These are phyloP conservation scores for Phytophthora agathidicida DNA, from an alignment of 352 stramenopile genomes.

Conservation along the genomic window DNA sequence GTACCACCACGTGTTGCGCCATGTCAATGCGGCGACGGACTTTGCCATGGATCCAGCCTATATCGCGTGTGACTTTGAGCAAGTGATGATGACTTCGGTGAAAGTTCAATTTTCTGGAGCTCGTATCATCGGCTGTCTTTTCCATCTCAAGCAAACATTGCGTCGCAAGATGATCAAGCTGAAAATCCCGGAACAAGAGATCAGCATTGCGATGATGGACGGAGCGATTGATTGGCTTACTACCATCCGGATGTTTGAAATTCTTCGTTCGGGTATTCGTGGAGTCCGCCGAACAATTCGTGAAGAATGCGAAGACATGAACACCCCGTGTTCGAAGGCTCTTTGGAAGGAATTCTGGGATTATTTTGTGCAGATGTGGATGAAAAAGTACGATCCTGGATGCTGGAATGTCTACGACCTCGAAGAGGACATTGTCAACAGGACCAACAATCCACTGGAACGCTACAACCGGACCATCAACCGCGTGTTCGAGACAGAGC, in stretches of 20 bases:
- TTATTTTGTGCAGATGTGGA: neutral
- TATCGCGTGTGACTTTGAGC: neutral
- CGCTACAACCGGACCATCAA: neutral
- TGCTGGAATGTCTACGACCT: neutral
- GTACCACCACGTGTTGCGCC: neutral
- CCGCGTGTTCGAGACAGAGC: neutral
- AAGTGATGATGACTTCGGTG: neutral
- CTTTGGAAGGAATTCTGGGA: neutral
- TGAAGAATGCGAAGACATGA: neutral
- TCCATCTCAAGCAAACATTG: neutral
- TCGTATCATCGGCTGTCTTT: neutral
- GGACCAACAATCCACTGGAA: neutral
- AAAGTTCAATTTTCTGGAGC: neutral
- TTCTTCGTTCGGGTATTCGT: neutral
- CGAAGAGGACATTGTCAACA: neutral
- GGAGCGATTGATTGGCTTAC: neutral
- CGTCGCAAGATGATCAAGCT: neutral
- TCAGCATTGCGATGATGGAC: neutral
- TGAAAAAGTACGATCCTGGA: neutral
- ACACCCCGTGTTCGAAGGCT: neutral
- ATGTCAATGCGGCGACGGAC: neutral
- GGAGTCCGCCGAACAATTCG: neutral
- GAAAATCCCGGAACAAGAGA: neutral
- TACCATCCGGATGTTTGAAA: neutral
- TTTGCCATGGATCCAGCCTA: neutral